phyloP scores from a whole-genome alignment of 116 monocot genomes.

The Phalaenopsis hybrid region DNA sequence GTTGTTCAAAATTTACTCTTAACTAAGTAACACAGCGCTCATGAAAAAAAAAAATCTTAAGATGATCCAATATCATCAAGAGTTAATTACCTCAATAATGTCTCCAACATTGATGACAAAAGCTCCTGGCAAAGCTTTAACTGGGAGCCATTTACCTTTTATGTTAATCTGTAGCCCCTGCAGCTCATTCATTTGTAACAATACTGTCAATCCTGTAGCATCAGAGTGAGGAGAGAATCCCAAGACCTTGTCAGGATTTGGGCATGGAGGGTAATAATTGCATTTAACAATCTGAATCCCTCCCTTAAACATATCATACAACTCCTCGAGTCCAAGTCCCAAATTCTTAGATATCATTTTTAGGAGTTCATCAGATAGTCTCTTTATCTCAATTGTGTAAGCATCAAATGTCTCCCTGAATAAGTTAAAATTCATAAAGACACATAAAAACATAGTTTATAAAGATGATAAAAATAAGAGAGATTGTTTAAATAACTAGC shows the following conservation, averaged over 20 bases:
- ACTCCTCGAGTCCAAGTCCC: background rate
- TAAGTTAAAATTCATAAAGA: background rate
- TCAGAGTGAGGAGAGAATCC: conserved; percentile 27
- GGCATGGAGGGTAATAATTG: conserved; percentile 35
- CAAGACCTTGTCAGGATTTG: conserved; percentile 10
- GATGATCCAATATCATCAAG: too few species aligned
- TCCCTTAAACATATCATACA: conserved; percentile 5
- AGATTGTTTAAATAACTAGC: background rate
- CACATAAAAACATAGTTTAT: too few species aligned
- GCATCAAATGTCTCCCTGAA: conserved; percentile 16
- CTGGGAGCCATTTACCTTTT: conserved; percentile 27
- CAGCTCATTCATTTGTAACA: conserved; percentile 24
- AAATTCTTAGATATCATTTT: conserved; percentile 13
- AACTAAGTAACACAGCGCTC: too few species aligned
- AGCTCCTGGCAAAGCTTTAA: conserved; percentile 29
- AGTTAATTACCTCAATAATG: conserved; percentile 30
- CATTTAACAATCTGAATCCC: conserved; percentile 14
- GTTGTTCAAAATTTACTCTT: too few species aligned
- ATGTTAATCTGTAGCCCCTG: conserved; percentile 27
- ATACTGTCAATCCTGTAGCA: conserved; percentile 17
- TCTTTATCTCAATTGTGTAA: conserved; percentile 14
- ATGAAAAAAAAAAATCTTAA: too few species aligned
- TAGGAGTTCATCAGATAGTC: conserved; percentile 8
- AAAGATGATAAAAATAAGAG: too few species aligned
- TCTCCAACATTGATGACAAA: conserved; percentile 42